Conservation (phyloP, 768 basidiomycete species). For the Tulasnella sp. region DNA sequence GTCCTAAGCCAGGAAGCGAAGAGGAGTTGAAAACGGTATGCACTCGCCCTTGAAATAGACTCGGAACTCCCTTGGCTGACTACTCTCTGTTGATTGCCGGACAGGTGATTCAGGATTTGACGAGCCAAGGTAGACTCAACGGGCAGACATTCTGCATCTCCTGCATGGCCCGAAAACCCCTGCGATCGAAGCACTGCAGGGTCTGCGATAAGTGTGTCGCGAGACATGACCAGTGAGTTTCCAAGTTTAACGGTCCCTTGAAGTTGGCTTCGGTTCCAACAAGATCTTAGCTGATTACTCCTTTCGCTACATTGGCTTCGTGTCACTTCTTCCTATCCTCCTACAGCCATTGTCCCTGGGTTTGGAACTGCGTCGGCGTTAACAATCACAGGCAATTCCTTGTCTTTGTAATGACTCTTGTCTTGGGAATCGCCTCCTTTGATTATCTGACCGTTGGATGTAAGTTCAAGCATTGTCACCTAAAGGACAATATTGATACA, state of each 20-base stretch:
- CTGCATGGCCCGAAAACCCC: conserved; percentile 88
- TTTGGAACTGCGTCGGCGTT: conserved; percentile 95
- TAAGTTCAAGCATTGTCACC: conserved; percentile 32
- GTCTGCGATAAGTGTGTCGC: conserved; percentile 84
- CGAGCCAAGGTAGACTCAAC: conserved; percentile 78
- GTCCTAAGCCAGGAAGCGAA: conserved; percentile 70
- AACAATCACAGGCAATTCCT: conserved; percentile 96
- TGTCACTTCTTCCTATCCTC: conserved; percentile 3
- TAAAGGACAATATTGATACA: background rate
- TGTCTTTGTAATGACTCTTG: conserved; percentile 79
- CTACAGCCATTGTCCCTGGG: conserved; percentile 91
- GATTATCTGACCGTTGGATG: conserved; percentile 78
- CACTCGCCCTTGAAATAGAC: conserved; percentile 7
- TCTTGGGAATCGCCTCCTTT: conserved; percentile 68
- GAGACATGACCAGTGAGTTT: conserved; percentile 84
- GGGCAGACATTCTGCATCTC: conserved; percentile 94
- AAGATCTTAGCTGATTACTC: background rate
- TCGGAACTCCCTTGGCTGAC: background rate
- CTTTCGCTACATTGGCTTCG: too few relatives aligned
- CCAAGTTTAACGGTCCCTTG: background rate
- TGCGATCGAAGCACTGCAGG: conserved; percentile 92
- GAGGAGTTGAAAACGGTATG: conserved; percentile 78
- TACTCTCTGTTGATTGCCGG: background rate
- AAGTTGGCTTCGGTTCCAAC: too few relatives aligned
- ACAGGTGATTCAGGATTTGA: conserved; percentile 87